Evolutionary conservation across 371 early-diverging fungal genomes (phyloP).

Genomic region (Conidiobolus incongruus): DNA sequence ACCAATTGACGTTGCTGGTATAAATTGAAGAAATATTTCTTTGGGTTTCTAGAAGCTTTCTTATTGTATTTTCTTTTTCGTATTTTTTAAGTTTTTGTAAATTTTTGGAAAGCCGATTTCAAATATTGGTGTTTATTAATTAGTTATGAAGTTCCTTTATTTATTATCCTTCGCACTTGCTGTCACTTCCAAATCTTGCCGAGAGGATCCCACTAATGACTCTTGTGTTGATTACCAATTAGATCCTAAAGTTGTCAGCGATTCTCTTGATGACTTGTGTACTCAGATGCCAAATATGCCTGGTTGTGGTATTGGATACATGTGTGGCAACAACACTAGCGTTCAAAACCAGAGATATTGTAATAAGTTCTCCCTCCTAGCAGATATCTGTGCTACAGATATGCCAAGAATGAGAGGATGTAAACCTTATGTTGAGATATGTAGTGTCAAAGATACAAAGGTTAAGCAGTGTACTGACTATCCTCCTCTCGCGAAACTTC

Average conservation of each 20-base stretch:
- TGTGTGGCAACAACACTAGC: conserved; percentile 11
- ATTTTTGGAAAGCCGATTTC: too few relatives aligned
- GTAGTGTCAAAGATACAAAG: too few relatives aligned
- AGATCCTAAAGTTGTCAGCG: conserved; percentile 10
- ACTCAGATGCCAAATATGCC: conserved; percentile 24
- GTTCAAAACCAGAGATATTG: conserved; percentile 16
- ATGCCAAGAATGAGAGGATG: conserved; percentile 29
- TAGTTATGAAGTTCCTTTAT: too few relatives aligned
- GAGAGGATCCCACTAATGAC: conserved; percentile 11
- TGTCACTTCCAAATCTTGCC: too few relatives aligned
- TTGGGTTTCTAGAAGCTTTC: too few relatives aligned
- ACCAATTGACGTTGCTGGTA: too few relatives aligned
- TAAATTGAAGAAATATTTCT: too few relatives aligned
- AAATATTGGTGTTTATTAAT: too few relatives aligned
- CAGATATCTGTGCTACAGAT: conserved; percentile 26
- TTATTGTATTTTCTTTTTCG: too few relatives aligned
- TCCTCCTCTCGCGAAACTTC: conserved; percentile 17
- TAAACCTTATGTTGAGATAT: conserved; percentile 10
- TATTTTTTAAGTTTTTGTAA: too few relatives aligned
- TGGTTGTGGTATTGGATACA: conserved; percentile 17
- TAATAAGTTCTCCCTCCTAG: conserved; percentile 21
- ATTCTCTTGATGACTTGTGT: conserved; percentile 17
- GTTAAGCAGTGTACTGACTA: conserved; percentile 15
- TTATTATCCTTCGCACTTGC: too few relatives aligned
- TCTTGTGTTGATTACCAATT: conserved; percentile 15